Conservation (phyloP, 495 filamentous ascomycete species). For the Daldinia loculata region DNA sequence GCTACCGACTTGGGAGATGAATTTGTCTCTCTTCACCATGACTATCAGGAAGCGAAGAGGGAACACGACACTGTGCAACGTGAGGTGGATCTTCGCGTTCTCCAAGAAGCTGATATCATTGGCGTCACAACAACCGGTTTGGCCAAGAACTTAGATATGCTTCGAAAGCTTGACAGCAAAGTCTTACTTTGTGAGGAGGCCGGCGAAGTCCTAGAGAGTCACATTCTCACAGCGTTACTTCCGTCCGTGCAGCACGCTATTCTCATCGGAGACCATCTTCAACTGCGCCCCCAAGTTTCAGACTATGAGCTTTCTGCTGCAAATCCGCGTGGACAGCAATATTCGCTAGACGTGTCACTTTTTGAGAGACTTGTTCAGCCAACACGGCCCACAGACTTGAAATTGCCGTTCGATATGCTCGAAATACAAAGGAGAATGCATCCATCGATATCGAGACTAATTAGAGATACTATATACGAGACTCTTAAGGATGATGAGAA, state of each 20-base stretch:
- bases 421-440: not conserved
- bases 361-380: constrained; percentile 73
- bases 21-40: constrained; percentile 22
- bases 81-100: constrained; percentile 57
- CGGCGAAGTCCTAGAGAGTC: constrained; percentile 76
- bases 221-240: constrained; percentile 71
- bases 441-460: not conserved
- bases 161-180: constrained; percentile 67
- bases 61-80: constrained; percentile 47
- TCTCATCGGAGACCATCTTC: constrained; percentile 78
- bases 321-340: constrained; percentile 62
- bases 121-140: constrained; percentile 79
- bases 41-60: constrained; percentile 18
- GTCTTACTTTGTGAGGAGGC: constrained; percentile 80
- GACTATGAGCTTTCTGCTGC: constrained; percentile 58
- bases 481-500: not conserved
- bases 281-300: constrained; percentile 73
- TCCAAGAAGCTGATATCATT: constrained; percentile 67
- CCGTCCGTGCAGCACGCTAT: constrained; percentile 76
- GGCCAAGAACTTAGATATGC: constrained; percentile 67
- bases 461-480: not conserved
- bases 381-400: constrained; percentile 13
- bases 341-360: constrained; percentile 69
- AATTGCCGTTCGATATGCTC: not conserved
- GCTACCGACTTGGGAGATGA: constrained; percentile 5